phyloP scores from a whole-genome alignment of 75 land plant genomes.

The Pseudotsuga menziesii region DNA sequence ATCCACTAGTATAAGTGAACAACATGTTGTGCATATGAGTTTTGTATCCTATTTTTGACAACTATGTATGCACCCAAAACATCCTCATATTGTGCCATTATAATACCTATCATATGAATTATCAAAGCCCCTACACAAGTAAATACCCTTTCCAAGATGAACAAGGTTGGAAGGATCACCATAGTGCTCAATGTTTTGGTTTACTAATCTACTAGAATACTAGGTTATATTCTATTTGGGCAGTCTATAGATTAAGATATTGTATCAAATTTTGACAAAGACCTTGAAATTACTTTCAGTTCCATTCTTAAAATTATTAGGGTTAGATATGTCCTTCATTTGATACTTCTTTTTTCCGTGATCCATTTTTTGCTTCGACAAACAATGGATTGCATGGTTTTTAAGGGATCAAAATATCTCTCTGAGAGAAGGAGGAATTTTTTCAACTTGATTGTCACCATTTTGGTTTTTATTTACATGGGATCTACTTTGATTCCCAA shows the following conservation, averaged over 20 bases:
- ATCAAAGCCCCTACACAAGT: too few relatives aligned
- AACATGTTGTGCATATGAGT: too few relatives aligned
- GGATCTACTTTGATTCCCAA: constrained; percentile 91
- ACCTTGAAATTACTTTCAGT: constrained; percentile 81
- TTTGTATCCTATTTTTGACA: too few relatives aligned
- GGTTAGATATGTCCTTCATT: constrained; percentile 78
- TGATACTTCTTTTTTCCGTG: constrained; percentile 92
- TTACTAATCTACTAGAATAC: constrained; percentile 68
- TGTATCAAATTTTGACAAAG: constrained; percentile 76
- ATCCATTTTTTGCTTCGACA: constrained; percentile 86
- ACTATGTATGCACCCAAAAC: too few relatives aligned
- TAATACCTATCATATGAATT: too few relatives aligned
- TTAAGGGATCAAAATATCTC: constrained; percentile 39
- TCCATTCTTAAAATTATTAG: constrained; percentile 56
- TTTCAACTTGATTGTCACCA: constrained; percentile 31
- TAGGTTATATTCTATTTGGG: constrained; percentile 91
- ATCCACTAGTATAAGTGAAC: too few relatives aligned
- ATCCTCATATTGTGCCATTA: too few relatives aligned
- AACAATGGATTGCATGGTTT: constrained; percentile 63
- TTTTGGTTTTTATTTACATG: constrained; percentile 54
- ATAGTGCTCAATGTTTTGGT: constrained; percentile 61
- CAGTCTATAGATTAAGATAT: constrained; percentile 85
- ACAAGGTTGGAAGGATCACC: constrained; percentile 74
- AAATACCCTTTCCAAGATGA: constrained; percentile 82
- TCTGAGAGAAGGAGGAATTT: constrained; percentile 49